Conservation (phyloP, 2,329 filamentous ascomycete genomes). For the Stachybotrys echinatus region DNA sequence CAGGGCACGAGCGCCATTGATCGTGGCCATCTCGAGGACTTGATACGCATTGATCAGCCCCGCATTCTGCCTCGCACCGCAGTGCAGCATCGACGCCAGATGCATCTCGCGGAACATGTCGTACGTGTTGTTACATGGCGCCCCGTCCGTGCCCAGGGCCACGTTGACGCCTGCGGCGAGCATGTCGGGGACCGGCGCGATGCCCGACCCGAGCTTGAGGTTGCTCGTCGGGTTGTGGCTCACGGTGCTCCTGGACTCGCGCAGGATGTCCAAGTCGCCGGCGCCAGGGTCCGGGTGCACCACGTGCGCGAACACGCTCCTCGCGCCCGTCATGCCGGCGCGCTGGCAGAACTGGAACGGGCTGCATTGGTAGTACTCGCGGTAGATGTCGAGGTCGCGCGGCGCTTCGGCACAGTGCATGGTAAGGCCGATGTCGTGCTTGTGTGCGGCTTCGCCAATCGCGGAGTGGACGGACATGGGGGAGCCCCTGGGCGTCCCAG, state of each 20-base stretch:
- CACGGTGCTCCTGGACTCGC: constrained; percentile 27
- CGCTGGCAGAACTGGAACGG: constrained; percentile 37
- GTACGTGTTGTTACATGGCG: constrained; percentile 46
- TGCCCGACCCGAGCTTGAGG: constrained; percentile 44
- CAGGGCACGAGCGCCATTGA: constrained; percentile 42
- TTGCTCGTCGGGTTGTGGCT: constrained; percentile 48
- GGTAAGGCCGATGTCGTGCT: constrained; percentile 35
- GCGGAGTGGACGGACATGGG: constrained; percentile 28
- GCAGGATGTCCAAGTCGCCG: constrained; percentile 3
- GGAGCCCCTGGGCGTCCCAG: constrained; percentile 39
- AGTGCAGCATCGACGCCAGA: constrained; percentile 43
- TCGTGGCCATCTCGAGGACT: constrained; percentile 40
- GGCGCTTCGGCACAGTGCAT: constrained; percentile 41
- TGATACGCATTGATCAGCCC: constrained; percentile 35
- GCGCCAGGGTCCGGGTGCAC: constrained; percentile 4
- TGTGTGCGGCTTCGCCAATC: constrained; percentile 32
- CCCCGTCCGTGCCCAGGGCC: constrained; percentile 45
- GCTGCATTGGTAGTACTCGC: constrained; percentile 29
- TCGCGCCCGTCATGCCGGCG: constrained; percentile 14
- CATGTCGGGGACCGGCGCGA: constrained; percentile 40
- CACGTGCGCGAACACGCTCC: constrained; percentile 6
- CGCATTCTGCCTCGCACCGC: constrained; percentile 35
- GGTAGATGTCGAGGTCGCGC: constrained; percentile 29
- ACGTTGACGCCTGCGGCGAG: constrained; percentile 38
- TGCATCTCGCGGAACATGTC: constrained; percentile 49